Conservation (phyloP, 176 grass and related monocot genomes). For the Musa schizocarpa region DNA sequence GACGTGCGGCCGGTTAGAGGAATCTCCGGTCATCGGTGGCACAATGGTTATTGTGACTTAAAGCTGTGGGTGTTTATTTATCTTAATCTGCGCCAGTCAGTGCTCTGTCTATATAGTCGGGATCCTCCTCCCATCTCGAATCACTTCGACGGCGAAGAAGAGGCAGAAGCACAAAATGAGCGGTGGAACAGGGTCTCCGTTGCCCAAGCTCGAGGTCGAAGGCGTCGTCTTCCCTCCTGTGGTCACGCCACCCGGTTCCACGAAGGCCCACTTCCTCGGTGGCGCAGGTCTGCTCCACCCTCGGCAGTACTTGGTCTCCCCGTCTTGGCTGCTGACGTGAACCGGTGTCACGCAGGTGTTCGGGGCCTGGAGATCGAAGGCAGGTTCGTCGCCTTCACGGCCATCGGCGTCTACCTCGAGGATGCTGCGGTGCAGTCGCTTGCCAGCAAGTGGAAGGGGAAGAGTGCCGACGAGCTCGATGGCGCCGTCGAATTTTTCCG, state of each 20-base stretch:
- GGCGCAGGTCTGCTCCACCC: conserved; percentile 33
- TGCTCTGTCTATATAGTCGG: too few relatives aligned
- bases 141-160: too few relatives aligned
- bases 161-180: too few relatives aligned
- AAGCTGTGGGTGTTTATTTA: too few relatives aligned
- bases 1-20: too few relatives aligned
- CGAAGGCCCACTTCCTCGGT: conserved; percentile 38
- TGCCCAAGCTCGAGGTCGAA: conserved; percentile 30
- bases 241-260: conserved; percentile 31
- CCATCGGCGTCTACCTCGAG: conserved; percentile 80
- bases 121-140: too few relatives aligned
- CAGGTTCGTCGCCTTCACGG: conserved; percentile 77
- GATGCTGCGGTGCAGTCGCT: conserved; percentile 42
- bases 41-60: too few relatives aligned
- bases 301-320: too few relatives aligned
- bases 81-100: too few relatives aligned
- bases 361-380: conserved; percentile 64
- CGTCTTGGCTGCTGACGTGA: too few relatives aligned
- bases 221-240: conserved; percentile 44
- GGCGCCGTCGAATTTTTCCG: conserved; percentile 39
- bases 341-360: conserved; percentile 27
- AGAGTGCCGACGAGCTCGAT: conserved; percentile 53
- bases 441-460: conserved; percentile 47
- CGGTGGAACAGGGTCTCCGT: too few relatives aligned
- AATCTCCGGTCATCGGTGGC: too few relatives aligned